Conservation (phyloP, 2,329 filamentous ascomycete species). For the Phaeosphaeria sp. region DNA sequence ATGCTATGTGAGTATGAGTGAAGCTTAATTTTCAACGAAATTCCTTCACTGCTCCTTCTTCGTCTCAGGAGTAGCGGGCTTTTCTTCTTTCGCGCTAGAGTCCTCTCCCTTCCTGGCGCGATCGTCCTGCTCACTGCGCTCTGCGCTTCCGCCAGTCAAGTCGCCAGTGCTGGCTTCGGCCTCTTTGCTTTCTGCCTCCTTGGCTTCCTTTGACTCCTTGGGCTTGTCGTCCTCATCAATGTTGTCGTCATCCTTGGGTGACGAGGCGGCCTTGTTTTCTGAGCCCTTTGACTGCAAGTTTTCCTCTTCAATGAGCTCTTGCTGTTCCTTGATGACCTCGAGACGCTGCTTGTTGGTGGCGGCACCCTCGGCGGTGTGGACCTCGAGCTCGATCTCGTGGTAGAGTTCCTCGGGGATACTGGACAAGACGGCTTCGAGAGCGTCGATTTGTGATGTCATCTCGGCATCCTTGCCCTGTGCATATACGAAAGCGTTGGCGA, state of each 20-base stretch:
- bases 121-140: conserved; percentile 43
- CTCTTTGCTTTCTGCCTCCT: conserved; percentile 32
- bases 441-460: conserved; percentile 88
- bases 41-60: conserved; percentile 18
- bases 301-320: conserved; percentile 97
- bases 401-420: conserved; percentile 97
- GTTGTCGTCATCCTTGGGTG: conserved; percentile 84
- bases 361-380: conserved; percentile 94
- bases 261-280: conserved; percentile 76
- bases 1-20: neutral
- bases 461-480: conserved; percentile 83
- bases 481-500: conserved; percentile 98
- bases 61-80: conserved; percentile 7
- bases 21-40: neutral
- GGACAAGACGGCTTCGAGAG: conserved; percentile 87
- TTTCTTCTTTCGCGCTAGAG: conserved; percentile 22
- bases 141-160: conserved; percentile 32
- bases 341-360: conserved; percentile 99
- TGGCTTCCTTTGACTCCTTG: conserved; percentile 22
- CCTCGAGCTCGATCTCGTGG: conserved; percentile 99
- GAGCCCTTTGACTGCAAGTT: conserved; percentile 83
- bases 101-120: conserved; percentile 32
- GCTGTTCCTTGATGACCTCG: conserved; percentile 97
- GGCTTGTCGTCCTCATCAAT: conserved; percentile 94
- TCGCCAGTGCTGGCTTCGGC: conserved; percentile 41